phyloP scores from a whole-genome alignment of 2,329 filamentous ascomycete species.

The Periconia digitata region DNA sequence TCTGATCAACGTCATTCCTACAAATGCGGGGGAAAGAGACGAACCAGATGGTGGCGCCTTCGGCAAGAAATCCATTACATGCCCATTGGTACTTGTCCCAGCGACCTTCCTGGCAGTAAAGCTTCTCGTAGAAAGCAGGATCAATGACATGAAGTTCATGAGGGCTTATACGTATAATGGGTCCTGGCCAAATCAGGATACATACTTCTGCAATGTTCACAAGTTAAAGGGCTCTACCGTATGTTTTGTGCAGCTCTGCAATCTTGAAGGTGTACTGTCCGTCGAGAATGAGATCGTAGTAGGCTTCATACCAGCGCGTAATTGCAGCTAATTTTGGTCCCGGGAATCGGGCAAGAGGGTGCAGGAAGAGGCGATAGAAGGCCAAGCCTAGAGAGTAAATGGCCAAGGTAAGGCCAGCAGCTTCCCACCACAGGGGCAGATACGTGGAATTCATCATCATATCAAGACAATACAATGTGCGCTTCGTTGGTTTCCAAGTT shows the following conservation, averaged over 20 bases:
- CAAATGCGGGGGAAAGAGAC: too few species aligned
- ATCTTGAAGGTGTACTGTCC: constrained; percentile 16
- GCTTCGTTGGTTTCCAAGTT: too few species aligned
- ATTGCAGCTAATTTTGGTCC: constrained; percentile 7
- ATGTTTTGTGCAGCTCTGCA: constrained; percentile 16
- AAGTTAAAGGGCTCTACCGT: too few species aligned
- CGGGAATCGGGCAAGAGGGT: constrained; percentile 6
- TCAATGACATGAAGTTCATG: constrained; percentile 17
- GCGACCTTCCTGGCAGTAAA: constrained; percentile 22
- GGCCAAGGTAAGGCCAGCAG: too few species aligned
- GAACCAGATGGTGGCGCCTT: too few species aligned
- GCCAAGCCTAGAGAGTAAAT: too few species aligned
- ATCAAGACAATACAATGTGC: too few species aligned
- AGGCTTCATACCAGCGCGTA: constrained; percentile 7
- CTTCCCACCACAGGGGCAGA: too few species aligned
- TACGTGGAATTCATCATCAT: too few species aligned
- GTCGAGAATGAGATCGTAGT: constrained; percentile 8
- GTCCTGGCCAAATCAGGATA: constrained; percentile 1
- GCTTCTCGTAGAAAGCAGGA: constrained; percentile 16
- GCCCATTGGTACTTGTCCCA: too few species aligned
- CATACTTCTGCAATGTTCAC: background rate
- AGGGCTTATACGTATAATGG: constrained; percentile 18
- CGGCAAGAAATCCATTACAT: too few species aligned
- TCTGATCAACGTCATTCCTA: too few species aligned
- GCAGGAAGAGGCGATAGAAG: constrained; percentile 4